These are phyloP conservation scores for Coniochaeta sp. DNA, from an alignment of 2,329 filamentous ascomycete species.

Conservation along the genomic window DNA sequence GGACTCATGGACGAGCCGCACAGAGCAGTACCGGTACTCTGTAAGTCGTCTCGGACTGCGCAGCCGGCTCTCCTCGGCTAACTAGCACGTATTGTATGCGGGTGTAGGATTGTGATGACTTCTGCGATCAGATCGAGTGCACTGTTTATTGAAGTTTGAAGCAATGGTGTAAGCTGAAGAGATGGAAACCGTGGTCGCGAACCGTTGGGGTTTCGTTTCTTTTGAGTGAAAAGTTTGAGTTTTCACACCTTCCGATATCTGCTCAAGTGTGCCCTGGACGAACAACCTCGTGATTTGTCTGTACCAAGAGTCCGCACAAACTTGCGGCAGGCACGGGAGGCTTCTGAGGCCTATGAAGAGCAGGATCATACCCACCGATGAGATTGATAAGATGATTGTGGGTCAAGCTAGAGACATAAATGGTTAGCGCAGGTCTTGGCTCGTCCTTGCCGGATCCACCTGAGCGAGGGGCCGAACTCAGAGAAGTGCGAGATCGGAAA, in stretches of 20 bases:
- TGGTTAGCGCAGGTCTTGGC: background rate
- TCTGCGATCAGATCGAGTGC: background rate
- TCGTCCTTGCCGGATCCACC: background rate
- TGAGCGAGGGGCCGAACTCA: background rate
- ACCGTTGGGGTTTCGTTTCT: background rate
- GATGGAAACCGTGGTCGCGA: background rate
- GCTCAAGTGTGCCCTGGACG: background rate
- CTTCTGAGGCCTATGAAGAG: background rate
- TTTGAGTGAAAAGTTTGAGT: background rate
- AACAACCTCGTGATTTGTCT: background rate
- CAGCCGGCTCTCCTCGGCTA: background rate
- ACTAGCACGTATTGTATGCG: background rate
- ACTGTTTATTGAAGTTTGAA: background rate
- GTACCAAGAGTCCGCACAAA: background rate
- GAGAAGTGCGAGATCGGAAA: background rate
- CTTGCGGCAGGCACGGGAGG: background rate
- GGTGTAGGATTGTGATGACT: background rate
- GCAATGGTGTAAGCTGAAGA: background rate
- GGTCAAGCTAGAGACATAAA: background rate
- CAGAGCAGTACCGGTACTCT: background rate
- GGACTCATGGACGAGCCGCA: background rate
- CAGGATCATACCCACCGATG: conserved; percentile 3
- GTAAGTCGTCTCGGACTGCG: background rate
- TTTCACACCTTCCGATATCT: background rate
- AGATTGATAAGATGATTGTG: conserved; percentile 20